Evolutionary conservation across 139 green algal genomes (phyloP).

Genomic region (Diplosphaera chodatii): DNA sequence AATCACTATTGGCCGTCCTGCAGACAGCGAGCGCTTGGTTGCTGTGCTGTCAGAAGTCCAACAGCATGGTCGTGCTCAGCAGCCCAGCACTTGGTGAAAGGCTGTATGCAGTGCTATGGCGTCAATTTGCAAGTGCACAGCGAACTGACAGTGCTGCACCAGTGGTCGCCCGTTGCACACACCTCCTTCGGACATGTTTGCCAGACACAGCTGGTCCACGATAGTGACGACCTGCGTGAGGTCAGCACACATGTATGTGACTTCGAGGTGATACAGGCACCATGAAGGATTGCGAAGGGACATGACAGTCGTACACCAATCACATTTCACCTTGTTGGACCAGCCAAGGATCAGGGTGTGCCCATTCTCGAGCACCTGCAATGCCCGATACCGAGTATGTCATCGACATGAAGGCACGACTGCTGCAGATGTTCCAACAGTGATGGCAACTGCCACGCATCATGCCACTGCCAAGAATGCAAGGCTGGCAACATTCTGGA

Average conservation of each 20-base stretch:
- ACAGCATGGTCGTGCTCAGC: no score
- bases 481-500: no score
- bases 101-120: no score
- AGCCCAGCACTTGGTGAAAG: no score
- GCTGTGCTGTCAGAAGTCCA: neutral
- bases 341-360: conserved; percentile 55
- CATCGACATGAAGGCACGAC: no score
- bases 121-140: no score
- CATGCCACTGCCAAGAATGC: no score
- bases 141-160: no score
- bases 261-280: neutral
- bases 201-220: conserved; percentile 44
- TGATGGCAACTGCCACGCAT: neutral
- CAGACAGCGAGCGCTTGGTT: neutral
- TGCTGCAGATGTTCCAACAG: neutral
- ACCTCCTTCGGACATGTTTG: conserved; percentile 44
- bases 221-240: conserved; percentile 18
- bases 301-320: no score
- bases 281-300: no score
- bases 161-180: no score
- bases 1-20: conserved; percentile 35
- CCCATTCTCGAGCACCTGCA: conserved; percentile 38
- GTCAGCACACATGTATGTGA: neutral
- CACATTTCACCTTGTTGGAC: conserved; percentile 30
- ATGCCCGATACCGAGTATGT: no score